Conservation (phyloP, 176 grass and related monocot species). For the Echinochloa phyllopogon region DNA sequence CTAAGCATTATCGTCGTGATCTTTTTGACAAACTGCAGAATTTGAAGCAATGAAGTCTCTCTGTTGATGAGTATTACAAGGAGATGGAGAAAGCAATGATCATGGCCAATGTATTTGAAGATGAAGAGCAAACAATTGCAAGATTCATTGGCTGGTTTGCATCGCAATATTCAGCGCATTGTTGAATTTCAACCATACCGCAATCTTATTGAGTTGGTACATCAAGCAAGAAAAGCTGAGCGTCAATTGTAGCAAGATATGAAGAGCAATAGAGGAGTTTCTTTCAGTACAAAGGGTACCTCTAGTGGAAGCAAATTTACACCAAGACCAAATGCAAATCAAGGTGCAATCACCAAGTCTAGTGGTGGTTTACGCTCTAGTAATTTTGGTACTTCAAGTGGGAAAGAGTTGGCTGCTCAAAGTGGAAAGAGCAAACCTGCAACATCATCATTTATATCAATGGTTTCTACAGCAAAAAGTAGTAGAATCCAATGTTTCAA, state of each 20-base stretch:
- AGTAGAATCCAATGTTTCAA: not conserved
- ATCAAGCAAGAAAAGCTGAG: not conserved
- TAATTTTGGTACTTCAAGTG: no score
- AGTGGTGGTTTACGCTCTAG: not conserved
- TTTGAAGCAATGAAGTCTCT: not conserved
- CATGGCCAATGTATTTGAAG: not conserved
- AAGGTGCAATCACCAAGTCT: not conserved
- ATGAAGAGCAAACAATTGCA: slow-evolving; percentile 7
- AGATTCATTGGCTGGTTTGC: not conserved
- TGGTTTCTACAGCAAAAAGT: not conserved
- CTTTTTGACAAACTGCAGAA: not conserved
- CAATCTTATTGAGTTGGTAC: not conserved
- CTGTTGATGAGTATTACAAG: no score
- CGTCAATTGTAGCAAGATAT: not conserved
- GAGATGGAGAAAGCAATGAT: not conserved
- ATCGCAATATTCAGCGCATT: not conserved
- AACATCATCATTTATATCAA: not conserved
- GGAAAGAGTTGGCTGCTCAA: not conserved
- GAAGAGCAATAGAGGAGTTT: not conserved
- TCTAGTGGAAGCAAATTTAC: not conserved
- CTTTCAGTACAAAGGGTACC: not conserved
- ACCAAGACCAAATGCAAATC: not conserved
- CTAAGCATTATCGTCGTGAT: not conserved
- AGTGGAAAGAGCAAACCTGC: not conserved
- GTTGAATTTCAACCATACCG: not conserved